Percentiles rank a stretch among this genome's conserved stretches.
Conservation (phyloP, 495 filamentous ascomycete genomes). For the Arthonia radiata region DNA sequence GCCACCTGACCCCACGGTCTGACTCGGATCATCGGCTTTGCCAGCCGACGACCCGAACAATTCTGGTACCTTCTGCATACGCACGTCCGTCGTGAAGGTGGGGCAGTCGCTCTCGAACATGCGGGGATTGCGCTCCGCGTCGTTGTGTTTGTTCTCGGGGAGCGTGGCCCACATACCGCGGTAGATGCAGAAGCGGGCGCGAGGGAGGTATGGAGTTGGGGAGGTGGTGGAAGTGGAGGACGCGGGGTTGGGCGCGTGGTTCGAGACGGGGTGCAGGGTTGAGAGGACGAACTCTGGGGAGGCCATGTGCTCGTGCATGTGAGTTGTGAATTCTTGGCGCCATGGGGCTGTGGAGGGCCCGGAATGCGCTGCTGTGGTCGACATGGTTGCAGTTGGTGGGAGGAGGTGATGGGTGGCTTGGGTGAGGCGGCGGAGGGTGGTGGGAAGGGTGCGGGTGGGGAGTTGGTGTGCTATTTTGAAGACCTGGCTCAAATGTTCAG, state of each 20-base stretch:
- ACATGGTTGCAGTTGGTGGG: constrained; percentile 10
- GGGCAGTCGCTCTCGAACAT: constrained; percentile 50
- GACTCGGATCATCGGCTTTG: constrained; percentile 9
- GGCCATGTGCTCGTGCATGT: constrained; percentile 29
- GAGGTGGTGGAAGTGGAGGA: constrained; percentile 7
- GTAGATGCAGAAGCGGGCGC: constrained; percentile 41
- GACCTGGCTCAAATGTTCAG: no score
- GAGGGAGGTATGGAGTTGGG: constrained; percentile 22
- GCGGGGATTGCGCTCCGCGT: constrained; percentile 35
- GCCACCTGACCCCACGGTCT: constrained; percentile 27
- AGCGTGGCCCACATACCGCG: constrained; percentile 61
- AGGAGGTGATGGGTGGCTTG: no score
- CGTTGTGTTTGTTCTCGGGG: constrained; percentile 40
- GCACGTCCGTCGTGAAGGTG: constrained; percentile 64
- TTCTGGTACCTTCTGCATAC: constrained; percentile 62
- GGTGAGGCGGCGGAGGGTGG: constrained; percentile 2
- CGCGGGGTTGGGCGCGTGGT: no score
- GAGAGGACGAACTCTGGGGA: constrained; percentile 47
- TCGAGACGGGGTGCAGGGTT: constrained; percentile 27
- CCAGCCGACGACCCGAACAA: constrained; percentile 24
- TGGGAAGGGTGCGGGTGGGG: constrained; percentile 7
- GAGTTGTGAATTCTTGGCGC: constrained; percentile 38
- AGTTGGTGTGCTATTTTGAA: no score
- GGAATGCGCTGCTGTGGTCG: constrained; percentile 5
- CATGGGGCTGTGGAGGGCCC: constrained; percentile 26